phyloP scores from a whole-genome alignment of 2,329 filamentous ascomycete species.

The Aspergillus pseudotamarii region DNA sequence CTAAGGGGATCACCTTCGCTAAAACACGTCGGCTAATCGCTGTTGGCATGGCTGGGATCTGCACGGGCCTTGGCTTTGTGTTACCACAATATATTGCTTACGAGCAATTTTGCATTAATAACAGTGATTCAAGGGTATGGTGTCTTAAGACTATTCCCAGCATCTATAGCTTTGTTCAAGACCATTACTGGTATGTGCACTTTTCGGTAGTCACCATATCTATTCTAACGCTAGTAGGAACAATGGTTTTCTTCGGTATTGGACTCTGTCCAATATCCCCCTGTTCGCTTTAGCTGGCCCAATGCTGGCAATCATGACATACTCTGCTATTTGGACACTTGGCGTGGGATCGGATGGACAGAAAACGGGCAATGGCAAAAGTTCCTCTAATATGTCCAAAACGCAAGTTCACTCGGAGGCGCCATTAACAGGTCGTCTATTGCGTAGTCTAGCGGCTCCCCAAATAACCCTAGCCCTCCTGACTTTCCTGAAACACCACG shows the following conservation, averaged over 20 bases:
- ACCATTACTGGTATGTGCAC: conserved; percentile 14
- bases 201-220: no score
- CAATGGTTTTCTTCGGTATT: conserved; percentile 15
- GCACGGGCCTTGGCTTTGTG: conserved; percentile 9
- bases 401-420: neutral
- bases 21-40: conserved; percentile 5
- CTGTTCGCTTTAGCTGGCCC: conserved; percentile 12
- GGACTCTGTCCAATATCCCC: conserved; percentile 12
- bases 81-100: conserved; percentile 13
- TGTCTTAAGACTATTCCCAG: conserved; percentile 6
- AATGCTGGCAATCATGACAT: conserved; percentile 8
- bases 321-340: conserved; percentile 5
- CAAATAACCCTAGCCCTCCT: conserved; percentile 10
- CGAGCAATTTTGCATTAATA: conserved; percentile 2
- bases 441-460: conserved; percentile 11
- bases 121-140: conserved; percentile 3
- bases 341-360: neutral
- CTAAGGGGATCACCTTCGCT: neutral
- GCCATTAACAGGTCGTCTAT: neutral
- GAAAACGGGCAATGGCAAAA: neutral
- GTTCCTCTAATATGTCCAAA: neutral
- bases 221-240: conserved; percentile 3
- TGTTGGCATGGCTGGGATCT: conserved; percentile 7
- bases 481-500: conserved; percentile 10
- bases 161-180: conserved; percentile 16